These are phyloP conservation scores for Perilla frutescens DNA, from an alignment of 257 asterid species.

Conservation along the genomic window DNA sequence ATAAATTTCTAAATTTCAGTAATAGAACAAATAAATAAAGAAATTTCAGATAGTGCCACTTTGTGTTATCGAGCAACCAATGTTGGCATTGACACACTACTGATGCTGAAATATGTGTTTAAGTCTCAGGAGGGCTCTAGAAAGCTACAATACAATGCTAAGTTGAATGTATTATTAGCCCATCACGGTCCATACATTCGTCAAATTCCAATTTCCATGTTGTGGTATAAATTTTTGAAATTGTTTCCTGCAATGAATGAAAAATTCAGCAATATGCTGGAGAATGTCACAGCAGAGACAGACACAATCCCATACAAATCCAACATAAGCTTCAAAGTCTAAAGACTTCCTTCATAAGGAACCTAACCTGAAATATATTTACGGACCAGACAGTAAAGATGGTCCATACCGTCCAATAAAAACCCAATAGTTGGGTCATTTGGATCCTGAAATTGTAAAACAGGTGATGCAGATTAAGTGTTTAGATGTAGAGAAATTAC, in stretches of 20 bases:
- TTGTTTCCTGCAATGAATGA: constrained; percentile 31
- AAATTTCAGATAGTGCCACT: constrained; percentile 21
- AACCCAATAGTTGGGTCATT: constrained; percentile 98
- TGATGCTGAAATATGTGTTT: constrained; percentile 12
- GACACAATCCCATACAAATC: constrained; percentile 25
- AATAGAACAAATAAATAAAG: constrained; percentile 6
- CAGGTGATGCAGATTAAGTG: constrained; percentile 17
- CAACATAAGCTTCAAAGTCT: constrained; percentile 24
- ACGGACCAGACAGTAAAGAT: constrained; percentile 93
- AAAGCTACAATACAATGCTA: constrained; percentile 10
- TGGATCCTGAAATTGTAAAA: constrained; percentile 73
- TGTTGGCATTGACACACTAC: background rate
- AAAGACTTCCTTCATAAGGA: constrained; percentile 26
- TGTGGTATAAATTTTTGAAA: constrained; percentile 6
- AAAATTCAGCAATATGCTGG: constrained; percentile 9
- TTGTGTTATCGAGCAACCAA: constrained; percentile 20
- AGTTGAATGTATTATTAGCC: constrained; percentile 8
- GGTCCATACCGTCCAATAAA: constrained; percentile 95
- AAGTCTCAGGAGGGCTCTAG: constrained; percentile 5
- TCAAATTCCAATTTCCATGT: constrained; percentile 18
- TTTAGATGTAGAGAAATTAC: constrained; percentile 17
- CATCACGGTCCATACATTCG: constrained; percentile 18
- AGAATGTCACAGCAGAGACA: constrained; percentile 4
- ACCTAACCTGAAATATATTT: constrained; percentile 94
- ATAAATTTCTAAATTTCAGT: constrained; percentile 30